Evolutionary conservation across 2,329 filamentous ascomycete species (phyloP), one percentile per base, ranked within the genome.

Genomic region (Helminthosporium solani): DNA sequence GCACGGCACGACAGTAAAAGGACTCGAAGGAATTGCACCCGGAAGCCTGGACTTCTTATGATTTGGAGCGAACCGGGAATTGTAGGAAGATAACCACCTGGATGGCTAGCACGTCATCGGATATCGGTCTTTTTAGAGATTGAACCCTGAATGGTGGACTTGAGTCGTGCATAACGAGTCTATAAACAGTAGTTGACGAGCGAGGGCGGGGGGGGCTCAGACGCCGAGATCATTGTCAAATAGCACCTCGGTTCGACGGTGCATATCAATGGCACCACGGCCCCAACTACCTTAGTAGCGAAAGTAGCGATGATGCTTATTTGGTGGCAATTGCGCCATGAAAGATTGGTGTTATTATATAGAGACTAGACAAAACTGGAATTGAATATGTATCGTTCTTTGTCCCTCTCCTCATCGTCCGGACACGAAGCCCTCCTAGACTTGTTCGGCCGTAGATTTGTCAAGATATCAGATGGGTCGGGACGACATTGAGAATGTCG

Each of bases 91-190:
- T 31, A 28, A 11, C 45, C 40, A 43, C 40, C 23, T 43, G 45
- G n/a, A 28, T 9, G 28, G 20, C 28, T 19, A 58, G 52, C 57
- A 60, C 57, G 57, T 58, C 57, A 60, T 60, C 57, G 53, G 55
- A 37, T 37, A 34, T 46, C 20, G 12, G 28, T 33, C 47, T 42
- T 40, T 34, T 40, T 52, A 28, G 2, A 36, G 39, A 34, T 21
- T 31, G 19, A 27, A 19, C 9, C 25, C 21, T 35, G 21, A 12
- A 25, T 14, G 15, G 12, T 20, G 5, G n/a, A 8, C 35, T 11
- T 31, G 28, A 7, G n/a, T 18, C 31, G 16, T 35, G 21, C 38
- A 49, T 20, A 23, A 27, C 33, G 21, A 28, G 39, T 34, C 43
- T 45, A 9, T 39, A 46, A 49, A 28, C 16, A 44, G n/a, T n/a